A percentile compares a stretch with the other conserved stretches of the same genome.
Conservation (phyloP, 805 yeast species). For the Pichia eremophila region DNA sequence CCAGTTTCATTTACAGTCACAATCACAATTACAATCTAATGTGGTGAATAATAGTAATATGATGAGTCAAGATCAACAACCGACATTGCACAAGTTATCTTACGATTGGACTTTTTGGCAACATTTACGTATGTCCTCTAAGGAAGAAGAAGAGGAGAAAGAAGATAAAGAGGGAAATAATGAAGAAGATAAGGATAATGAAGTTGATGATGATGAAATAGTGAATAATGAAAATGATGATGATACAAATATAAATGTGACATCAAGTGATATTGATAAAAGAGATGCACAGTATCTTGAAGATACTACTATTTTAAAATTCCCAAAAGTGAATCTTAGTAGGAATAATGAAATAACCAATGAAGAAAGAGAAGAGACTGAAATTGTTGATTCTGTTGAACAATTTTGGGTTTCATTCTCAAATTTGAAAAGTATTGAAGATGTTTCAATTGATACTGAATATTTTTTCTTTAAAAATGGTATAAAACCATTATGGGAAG, state of each 20-base stretch:
- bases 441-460: conserved; percentile 39
- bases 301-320: conserved; percentile 35
- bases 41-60: too few species aligned
- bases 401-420: conserved; percentile 42
- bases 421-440: conserved; percentile 30
- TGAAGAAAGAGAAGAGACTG: conserved; percentile 12
- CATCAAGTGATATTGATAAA: conserved; percentile 5
- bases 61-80: not conserved
- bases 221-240: not conserved
- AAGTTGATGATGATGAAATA: not conserved
- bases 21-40: too few species aligned
- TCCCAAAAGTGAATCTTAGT: conserved; percentile 20
- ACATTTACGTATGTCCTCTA: not conserved
- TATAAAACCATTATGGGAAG: conserved; percentile 61
- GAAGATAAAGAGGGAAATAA: conserved; percentile 1
- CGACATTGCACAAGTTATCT: not conserved
- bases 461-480: conserved; percentile 50
- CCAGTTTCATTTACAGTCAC: too few species aligned
- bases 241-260: not conserved
- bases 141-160: not conserved
- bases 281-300: conserved; percentile 28
- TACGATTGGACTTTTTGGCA: not conserved
- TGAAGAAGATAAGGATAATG: not conserved
- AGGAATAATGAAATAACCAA: too few species aligned
- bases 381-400: conserved; percentile 36